phyloP scores from a whole-genome alignment of 352 stramenopile species.

The Globisporangium camurandrum region DNA sequence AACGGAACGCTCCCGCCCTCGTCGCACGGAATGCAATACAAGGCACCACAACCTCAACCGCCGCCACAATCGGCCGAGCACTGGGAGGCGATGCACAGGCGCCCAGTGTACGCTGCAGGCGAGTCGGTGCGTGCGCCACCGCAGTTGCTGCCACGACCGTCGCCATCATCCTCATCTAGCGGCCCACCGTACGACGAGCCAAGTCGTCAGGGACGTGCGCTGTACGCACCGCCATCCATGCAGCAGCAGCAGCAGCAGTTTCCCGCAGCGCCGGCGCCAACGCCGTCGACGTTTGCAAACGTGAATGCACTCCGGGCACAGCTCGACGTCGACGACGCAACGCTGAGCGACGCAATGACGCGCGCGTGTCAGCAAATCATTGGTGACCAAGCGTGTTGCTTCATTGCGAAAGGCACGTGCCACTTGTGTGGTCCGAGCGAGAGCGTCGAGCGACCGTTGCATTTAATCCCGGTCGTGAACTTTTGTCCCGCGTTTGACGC shows the following conservation, averaged over 20 bases:
- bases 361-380: conserved; percentile 52
- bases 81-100: not conserved
- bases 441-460: too few relatives aligned
- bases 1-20: not conserved
- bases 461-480: conserved; percentile 62
- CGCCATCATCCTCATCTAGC: not conserved
- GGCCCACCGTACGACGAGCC: conserved; percentile 1
- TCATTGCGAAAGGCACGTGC: conserved; percentile 63
- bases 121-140: not conserved
- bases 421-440: conserved; percentile 51
- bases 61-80: not conserved
- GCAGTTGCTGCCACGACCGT: not conserved
- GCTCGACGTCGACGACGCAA: conserved; percentile 26
- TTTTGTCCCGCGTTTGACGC: conserved; percentile 65
- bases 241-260: not conserved
- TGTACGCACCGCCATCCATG: not conserved
- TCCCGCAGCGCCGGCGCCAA: not conserved
- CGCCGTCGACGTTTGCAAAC: too few relatives aligned
- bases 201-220: conserved; percentile 1
- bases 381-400: conserved; percentile 52
- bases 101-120: not conserved
- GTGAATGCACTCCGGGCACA: conserved; percentile 12
- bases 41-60: conserved; percentile 1
- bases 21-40: not conserved
- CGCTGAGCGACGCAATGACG: conserved; percentile 36